Conservation (phyloP, 2,329 filamentous ascomycete genomes). For the Thielaviopsis ethacetica region DNA sequence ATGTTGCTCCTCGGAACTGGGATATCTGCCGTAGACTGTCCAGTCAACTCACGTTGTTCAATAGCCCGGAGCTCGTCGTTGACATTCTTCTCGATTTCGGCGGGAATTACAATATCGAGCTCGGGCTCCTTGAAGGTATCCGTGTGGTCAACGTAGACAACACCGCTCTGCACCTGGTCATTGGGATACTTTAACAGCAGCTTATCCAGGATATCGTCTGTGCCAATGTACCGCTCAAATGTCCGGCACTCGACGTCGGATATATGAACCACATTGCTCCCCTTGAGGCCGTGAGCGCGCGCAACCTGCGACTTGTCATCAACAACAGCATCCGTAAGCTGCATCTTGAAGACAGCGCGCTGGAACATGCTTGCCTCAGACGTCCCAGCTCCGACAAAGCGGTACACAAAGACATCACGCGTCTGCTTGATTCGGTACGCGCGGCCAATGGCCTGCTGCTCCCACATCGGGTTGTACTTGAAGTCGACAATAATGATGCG, state of each 20-base stretch:
- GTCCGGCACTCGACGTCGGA: neutral
- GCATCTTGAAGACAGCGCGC: constrained; percentile 64
- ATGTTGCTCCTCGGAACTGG: neutral
- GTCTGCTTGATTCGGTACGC: constrained; percentile 73
- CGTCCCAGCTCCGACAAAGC: constrained; percentile 60
- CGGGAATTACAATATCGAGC: constrained; percentile 2
- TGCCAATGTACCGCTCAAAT: constrained; percentile 5
- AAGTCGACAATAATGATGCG: constrained; percentile 78
- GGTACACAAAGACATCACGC: constrained; percentile 73
- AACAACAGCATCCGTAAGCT: constrained; percentile 63
- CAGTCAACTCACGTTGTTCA: neutral
- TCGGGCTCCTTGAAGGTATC: constrained; percentile 10
- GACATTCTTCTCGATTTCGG: constrained; percentile 1
- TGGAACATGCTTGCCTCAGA: constrained; percentile 63
- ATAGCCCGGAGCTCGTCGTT: constrained; percentile 1
- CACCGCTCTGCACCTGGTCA: neutral
- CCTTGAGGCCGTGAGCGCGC: constrained; percentile 36
- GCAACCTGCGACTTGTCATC: constrained; percentile 68
- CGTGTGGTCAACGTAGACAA: constrained; percentile 8
- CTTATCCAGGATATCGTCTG: constrained; percentile 21
- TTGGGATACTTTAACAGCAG: constrained; percentile 23
- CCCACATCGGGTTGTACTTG: constrained; percentile 61
- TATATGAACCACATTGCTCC: constrained; percentile 4
- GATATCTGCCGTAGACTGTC: neutral
- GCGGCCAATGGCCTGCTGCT: constrained; percentile 75